Conservation (phyloP, 106 monocot species). For the Allium sativum region DNA sequence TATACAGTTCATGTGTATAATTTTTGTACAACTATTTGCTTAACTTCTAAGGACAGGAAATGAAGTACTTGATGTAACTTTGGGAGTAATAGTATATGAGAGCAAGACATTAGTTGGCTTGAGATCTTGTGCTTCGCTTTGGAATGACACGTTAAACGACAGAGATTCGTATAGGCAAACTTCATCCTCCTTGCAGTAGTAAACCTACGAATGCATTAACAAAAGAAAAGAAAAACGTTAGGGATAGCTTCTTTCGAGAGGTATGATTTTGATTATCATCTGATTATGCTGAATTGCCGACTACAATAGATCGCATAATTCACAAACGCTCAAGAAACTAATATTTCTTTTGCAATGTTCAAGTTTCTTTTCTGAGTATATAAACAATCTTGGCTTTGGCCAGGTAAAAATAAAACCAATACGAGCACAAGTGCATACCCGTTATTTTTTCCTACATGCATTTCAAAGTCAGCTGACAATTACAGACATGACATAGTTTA, state of each 20-base stretch:
- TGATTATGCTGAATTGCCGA: background rate
- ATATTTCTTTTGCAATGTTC: too few species aligned
- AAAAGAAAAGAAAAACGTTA: background rate
- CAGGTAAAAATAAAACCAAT: too few species aligned
- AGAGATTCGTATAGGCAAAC: conserved; percentile 81
- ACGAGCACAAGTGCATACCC: too few species aligned
- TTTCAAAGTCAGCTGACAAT: too few species aligned
- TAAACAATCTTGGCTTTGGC: too few species aligned
- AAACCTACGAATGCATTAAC: conserved; percentile 39
- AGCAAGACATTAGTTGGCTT: conserved; percentile 32
- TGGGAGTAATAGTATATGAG: conserved; percentile 51
- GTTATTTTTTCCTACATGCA: too few species aligned
- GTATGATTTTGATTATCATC: background rate
- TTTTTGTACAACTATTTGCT: background rate
- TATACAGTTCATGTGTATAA: too few species aligned
- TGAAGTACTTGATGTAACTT: conserved; percentile 29
- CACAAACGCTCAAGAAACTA: too few species aligned
- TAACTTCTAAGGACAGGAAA: conserved; percentile 21
- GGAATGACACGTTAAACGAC: conserved; percentile 72
- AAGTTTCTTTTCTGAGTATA: too few species aligned
- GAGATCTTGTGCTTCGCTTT: conserved; percentile 25
- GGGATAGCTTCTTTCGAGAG: too few species aligned
- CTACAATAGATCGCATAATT: background rate
- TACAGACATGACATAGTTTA: too few species aligned
- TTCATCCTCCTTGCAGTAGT: conserved; percentile 99